Percentiles rank a stretch among this genome's conserved stretches.
These are phyloP conservation scores for Plasmodium cynomolgi DNA, from an alignment of 169 alveolate genomes.

Conservation along the genomic window DNA sequence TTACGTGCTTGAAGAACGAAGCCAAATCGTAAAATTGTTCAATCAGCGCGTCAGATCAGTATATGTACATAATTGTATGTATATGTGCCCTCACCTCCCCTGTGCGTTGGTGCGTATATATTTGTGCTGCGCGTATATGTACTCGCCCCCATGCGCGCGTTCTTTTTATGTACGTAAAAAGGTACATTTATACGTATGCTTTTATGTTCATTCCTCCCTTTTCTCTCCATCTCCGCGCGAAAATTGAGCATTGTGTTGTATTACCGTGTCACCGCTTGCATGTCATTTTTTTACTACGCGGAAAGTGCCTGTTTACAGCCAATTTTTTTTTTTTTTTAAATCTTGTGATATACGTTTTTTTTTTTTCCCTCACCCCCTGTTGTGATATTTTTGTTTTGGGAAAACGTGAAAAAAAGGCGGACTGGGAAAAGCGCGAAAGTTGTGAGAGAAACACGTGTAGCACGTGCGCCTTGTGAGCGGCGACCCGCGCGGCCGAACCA, in stretches of 20 bases:
- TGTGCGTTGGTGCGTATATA: not conserved
- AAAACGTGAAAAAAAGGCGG: not conserved
- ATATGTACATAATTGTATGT: constrained; percentile 16
- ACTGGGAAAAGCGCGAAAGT: not conserved
- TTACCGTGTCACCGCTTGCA: not conserved
- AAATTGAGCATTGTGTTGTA: not conserved
- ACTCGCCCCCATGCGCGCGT: not conserved
- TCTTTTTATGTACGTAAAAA: not conserved
- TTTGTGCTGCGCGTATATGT: not conserved
- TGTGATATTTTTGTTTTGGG: not conserved
- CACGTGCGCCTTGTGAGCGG: not conserved
- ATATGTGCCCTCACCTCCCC: not conserved
- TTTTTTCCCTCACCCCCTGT: not conserved
- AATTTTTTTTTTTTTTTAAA: not conserved
- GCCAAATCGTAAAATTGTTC: constrained; percentile 17
- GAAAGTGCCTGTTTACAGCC: not conserved
- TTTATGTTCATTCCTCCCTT: not conserved
- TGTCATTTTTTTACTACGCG: not conserved
- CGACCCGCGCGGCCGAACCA: not conserved
- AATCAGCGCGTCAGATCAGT: not conserved
- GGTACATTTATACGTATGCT: not conserved
- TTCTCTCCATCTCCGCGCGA: not conserved
- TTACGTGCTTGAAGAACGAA: not conserved
- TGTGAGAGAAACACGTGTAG: not conserved
- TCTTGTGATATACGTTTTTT: not conserved